Percentiles rank a stretch among this genome's conserved stretches.
phyloP scores from a whole-genome alignment of 495 filamentous ascomycete genomes.

The Penicillium bovifimosum region DNA sequence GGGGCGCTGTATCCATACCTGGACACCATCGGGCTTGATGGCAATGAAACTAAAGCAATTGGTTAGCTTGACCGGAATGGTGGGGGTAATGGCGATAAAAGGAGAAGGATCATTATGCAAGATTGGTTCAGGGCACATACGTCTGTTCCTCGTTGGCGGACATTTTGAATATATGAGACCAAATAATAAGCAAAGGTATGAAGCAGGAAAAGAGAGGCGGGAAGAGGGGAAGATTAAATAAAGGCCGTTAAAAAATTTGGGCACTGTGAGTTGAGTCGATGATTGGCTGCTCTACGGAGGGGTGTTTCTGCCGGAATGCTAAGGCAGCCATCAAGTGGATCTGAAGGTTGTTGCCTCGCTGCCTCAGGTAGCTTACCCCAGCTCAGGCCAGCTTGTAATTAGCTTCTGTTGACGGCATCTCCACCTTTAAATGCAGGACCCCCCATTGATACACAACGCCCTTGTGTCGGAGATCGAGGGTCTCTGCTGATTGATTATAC shows the following conservation, averaged over 20 bases:
- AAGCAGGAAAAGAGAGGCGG: constrained; percentile 24
- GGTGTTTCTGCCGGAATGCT: constrained; percentile 7
- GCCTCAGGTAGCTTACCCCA: constrained; percentile 32
- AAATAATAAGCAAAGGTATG: constrained; percentile 23
- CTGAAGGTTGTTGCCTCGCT: neutral
- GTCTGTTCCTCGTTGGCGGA: constrained; percentile 73
- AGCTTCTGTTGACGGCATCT: constrained; percentile 26
- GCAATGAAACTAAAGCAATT: constrained; percentile 79
- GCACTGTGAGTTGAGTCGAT: constrained; percentile 15
- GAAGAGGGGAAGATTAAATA: constrained; percentile 34
- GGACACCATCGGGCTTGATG: constrained; percentile 98
- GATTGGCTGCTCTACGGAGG: constrained; percentile 17
- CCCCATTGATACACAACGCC: constrained; percentile 14
- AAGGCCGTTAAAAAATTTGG: constrained; percentile 18
- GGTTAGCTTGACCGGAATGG: constrained; percentile 44
- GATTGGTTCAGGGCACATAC: constrained; percentile 49
- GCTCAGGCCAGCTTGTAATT: constrained; percentile 41
- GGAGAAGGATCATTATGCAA: constrained; percentile 5
- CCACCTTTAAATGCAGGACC: constrained; percentile 36
- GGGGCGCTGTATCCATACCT: constrained; percentile 54
- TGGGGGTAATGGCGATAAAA: constrained; percentile 13
- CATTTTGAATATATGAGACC: constrained; percentile 58
- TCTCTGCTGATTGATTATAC: constrained; percentile 33
- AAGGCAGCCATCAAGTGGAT: neutral
- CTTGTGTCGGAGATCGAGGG: constrained; percentile 32